A percentile compares a stretch with the other conserved stretches of the same genome.
Conservation (phyloP, 768 basidiomycete species). For the Mycena vitilis region DNA sequence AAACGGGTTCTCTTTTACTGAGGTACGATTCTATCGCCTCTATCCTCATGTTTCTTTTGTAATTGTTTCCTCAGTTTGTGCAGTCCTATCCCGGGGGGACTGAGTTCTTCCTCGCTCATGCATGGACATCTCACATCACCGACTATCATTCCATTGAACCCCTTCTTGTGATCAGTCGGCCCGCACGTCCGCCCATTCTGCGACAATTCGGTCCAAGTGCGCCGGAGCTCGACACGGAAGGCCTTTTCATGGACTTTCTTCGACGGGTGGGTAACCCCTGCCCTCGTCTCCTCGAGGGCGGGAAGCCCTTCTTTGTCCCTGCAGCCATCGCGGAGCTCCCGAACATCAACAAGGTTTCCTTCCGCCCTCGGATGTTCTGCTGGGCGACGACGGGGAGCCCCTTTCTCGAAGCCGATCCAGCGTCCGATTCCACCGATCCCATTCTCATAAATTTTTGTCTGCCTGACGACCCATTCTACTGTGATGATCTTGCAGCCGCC, state of each 20-base stretch:
- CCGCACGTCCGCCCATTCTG: not conserved
- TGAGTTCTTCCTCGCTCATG: constrained; percentile 7
- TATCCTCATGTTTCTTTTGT: not conserved
- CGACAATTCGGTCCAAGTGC: not conserved
- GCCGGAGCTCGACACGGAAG: not conserved
- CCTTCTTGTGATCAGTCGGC: constrained; percentile 2
- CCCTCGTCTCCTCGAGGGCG: constrained; percentile 2
- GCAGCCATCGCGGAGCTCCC: constrained; percentile 2
- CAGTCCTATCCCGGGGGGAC: constrained; percentile 13
- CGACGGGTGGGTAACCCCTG: not conserved
- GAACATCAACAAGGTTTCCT: constrained; percentile 1
- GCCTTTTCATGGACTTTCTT: not conserved
- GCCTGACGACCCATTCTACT: constrained; percentile 1
- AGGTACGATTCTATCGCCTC: not conserved
- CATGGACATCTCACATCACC: constrained; percentile 5
- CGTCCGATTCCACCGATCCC: not conserved
- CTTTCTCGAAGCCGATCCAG: constrained; percentile 10
- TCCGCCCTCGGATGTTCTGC: constrained; percentile 15
- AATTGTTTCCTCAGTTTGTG: constrained; percentile 2
- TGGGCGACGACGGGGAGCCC: constrained; percentile 16
- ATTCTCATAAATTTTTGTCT: constrained; percentile 1
- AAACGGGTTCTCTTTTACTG: constrained; percentile 8
- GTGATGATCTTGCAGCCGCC: not conserved
- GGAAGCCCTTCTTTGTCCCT: constrained; percentile 3
- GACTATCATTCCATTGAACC: constrained; percentile 2